These are phyloP conservation scores for Lachancea sp. DNA, from an alignment of 805 yeast genomes.

Conservation along the genomic window DNA sequence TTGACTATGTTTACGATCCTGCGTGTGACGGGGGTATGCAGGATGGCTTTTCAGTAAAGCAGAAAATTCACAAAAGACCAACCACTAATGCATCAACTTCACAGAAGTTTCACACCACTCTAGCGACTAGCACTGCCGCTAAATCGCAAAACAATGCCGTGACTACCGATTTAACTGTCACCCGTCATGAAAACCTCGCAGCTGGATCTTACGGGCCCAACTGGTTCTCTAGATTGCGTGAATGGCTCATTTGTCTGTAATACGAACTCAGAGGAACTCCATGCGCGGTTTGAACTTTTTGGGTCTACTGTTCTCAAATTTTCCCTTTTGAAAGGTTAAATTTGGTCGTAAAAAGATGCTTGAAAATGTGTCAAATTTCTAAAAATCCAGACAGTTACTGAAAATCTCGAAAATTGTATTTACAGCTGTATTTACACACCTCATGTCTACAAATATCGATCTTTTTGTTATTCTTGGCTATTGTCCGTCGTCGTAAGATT, in stretches of 20 bases:
- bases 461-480: too few species aligned
- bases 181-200: slow-evolving; percentile 1
- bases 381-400: too few species aligned
- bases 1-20: slow-evolving; percentile 4
- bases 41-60: background rate
- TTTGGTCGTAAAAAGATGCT: too few species aligned
- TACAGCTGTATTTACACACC: too few species aligned
- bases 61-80: background rate
- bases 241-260: background rate
- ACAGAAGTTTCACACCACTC: background rate
- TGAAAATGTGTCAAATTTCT: too few species aligned
- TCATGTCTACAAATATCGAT: too few species aligned
- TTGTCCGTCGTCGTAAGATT: too few species aligned
- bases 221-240: background rate
- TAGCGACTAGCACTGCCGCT: background rate
- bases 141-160: background rate
- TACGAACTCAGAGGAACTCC: too few species aligned
- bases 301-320: too few species aligned
- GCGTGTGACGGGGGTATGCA: slow-evolving; percentile 6
- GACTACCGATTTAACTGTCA: background rate
- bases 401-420: too few species aligned
- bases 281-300: too few species aligned
- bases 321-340: too few species aligned
- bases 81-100: background rate
- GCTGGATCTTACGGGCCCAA: background rate